phyloP scores from a whole-genome alignment of 2,329 filamentous ascomycete genomes.

The Orbilia quercus region DNA sequence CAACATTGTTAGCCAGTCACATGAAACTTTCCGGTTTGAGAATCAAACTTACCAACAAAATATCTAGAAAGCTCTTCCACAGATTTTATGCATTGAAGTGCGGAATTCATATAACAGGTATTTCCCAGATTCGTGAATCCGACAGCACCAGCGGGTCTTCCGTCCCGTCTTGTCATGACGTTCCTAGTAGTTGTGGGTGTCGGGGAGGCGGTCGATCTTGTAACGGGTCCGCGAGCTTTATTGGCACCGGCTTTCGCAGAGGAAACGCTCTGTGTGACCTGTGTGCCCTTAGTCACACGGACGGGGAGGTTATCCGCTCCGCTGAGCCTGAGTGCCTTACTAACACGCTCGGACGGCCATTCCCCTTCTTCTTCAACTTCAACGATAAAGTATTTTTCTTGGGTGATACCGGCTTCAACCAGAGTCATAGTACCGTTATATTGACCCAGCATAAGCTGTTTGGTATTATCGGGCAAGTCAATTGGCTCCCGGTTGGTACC shows the following conservation, averaged over 20 bases:
- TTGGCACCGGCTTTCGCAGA: slow-evolving; percentile 38
- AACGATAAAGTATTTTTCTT: slow-evolving; percentile 57
- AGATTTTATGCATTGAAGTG: slow-evolving; percentile 90
- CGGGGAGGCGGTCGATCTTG: slow-evolving; percentile 69
- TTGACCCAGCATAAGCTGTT: slow-evolving; percentile 71
- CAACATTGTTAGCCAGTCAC: neutral
- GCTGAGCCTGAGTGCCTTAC: slow-evolving; percentile 58
- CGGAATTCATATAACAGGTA: slow-evolving; percentile 99
- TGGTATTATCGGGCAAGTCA: slow-evolving; percentile 58
- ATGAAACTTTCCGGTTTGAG: neutral
- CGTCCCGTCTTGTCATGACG: slow-evolving; percentile 75
- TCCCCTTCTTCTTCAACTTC: slow-evolving; percentile 52
- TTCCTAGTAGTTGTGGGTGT: slow-evolving; percentile 74
- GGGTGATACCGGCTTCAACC: slow-evolving; percentile 61
- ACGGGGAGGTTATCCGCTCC: slow-evolving; percentile 41
- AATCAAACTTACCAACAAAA: slow-evolving; percentile 72
- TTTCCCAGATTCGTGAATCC: slow-evolving; percentile 93
- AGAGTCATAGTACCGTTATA: slow-evolving; percentile 64
- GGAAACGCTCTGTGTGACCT: slow-evolving; percentile 56
- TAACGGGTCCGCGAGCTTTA: slow-evolving; percentile 62
- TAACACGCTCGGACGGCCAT: slow-evolving; percentile 47
- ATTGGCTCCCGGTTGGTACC: slow-evolving; percentile 63
- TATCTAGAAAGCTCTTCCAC: slow-evolving; percentile 94
- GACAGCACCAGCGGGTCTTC: slow-evolving; percentile 78
- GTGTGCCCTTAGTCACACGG: slow-evolving; percentile 55